Evolutionary conservation across 768 basidiomycete genomes (phyloP).

Genomic region (Hysterangium stoloniferum): DNA sequence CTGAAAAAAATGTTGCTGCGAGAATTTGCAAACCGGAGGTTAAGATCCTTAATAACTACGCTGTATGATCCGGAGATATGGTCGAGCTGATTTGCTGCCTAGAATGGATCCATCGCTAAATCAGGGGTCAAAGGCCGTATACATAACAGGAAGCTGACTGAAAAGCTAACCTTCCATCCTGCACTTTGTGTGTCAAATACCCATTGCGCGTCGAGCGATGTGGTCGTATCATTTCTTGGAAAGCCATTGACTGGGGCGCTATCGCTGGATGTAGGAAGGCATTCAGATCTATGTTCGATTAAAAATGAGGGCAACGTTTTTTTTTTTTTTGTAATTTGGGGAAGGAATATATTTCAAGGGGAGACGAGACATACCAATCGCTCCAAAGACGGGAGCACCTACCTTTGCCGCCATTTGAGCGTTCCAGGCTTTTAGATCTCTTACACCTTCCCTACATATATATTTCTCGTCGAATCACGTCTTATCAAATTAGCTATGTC

Average conservation of each 20-base stretch:
- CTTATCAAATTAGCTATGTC: conserved; percentile 41
- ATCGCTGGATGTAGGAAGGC: conserved; percentile 33
- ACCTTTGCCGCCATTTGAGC: conserved; percentile 35
- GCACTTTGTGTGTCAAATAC: conserved; percentile 45
- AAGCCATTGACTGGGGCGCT: conserved; percentile 51
- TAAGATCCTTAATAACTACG: conserved; percentile 39
- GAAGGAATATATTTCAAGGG: too few relatives aligned
- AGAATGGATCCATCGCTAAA: conserved; percentile 39
- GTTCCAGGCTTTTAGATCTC: conserved; percentile 40
- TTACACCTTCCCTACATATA: conserved; percentile 33
- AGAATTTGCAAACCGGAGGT: conserved; percentile 31
- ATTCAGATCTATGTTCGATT: neutral
- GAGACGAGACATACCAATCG: conserved; percentile 31
- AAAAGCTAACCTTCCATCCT: conserved; percentile 38
- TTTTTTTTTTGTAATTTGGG: too few relatives aligned
- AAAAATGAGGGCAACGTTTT: too few relatives aligned
- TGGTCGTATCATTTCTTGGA: conserved; percentile 39
- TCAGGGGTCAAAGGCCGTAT: too few relatives aligned
- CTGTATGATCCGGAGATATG: conserved; percentile 52
- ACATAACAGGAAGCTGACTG: too few relatives aligned
- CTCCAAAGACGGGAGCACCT: conserved; percentile 37
- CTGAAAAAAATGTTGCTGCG: neutral
- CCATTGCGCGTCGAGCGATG: conserved; percentile 37
- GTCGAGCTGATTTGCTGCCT: conserved; percentile 35
- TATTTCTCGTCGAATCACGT: too few relatives aligned